These are phyloP conservation scores for Keqinozyma sinolaborantium DNA, from an alignment of 1,139 yeast genomes.

Conservation along the genomic window DNA sequence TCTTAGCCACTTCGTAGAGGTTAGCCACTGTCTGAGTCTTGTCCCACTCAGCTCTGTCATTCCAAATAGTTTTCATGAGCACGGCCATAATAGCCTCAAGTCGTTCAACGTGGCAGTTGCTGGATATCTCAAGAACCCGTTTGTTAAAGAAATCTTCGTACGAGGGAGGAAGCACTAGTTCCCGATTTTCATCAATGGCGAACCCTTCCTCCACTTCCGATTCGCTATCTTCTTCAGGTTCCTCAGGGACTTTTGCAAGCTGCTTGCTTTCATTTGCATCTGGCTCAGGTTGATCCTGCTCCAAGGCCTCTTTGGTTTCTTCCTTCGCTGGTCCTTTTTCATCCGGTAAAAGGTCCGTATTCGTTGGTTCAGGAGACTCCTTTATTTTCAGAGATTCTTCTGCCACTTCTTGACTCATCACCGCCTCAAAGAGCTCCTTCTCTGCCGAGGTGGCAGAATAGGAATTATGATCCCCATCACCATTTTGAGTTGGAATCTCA, in stretches of 20 bases:
- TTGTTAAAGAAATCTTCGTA: conserved; percentile 15
- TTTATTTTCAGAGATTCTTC: conserved; percentile 3
- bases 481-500: neutral
- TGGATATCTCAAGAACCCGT: conserved; percentile 35
- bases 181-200: conserved; percentile 13
- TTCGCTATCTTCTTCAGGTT: conserved; percentile 14
- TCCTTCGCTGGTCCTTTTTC: conserved; percentile 2
- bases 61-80: conserved; percentile 75
- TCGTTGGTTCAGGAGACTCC: conserved; percentile 1
- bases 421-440: conserved; percentile 1
- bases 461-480: neutral
- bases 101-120: conserved; percentile 57
- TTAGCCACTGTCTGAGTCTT: conserved; percentile 40
- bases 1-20: conserved; percentile 18
- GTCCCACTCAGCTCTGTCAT: conserved; percentile 63
- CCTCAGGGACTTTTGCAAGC: neutral
- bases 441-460: conserved; percentile 1
- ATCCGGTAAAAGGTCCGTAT: conserved; percentile 1
- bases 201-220: conserved; percentile 23
- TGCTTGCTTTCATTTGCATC: neutral
- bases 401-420: neutral
- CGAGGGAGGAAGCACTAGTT: conserved; percentile 13
- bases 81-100: conserved; percentile 73
- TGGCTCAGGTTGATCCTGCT: neutral
- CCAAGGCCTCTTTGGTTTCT: neutral